Evolutionary conservation across 192 early-diverging fungal species (phyloP), one percentile per base, ranked within the genome.

Genomic region (Backusella australiensis): DNA sequence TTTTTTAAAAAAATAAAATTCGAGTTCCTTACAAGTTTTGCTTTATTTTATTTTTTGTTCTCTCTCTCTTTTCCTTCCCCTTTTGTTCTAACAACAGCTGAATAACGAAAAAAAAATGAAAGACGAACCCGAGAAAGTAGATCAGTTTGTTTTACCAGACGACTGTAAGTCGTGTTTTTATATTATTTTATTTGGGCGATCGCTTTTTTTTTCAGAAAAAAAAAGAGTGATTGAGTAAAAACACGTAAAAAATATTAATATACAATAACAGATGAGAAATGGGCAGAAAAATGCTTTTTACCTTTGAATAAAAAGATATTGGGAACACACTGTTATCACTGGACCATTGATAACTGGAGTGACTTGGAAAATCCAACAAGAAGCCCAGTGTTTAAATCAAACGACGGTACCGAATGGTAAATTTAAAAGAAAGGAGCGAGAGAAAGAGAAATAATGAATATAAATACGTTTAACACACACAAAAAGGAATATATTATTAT

Each of bases 401-500:
- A 59, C 9, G 53, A 59, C 53, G 53, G 53, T 59, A 59, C 21
- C 23, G 53, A 59, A 59, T 59, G 53, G 53, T 56, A 56, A 56
- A 56, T 21, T 56, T 23, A 29, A 14, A 29, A 63, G 21, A 53
- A 63, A 63, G 4, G 4, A 4, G 11, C 2, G 53, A 59, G 53
- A 59, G 53, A 59, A 23, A 26, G 23, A 6, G 23, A 59, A 6
- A 59, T 11, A 59, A 63, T 53, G 52, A 21, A 49, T 49, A 11
- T 49, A 32, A 32, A 49, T 52, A 21, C 23, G 9, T 26, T 49
- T 49, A 49, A 59, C 23, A 29, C 23, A 14, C 23, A 26, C 1
- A n/a, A 21, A 63, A 63, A 95, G 97, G 97, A 86, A 91, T 72
- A 85, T 98, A 23, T 84, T 97, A 2, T 77, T 97, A n/a, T 98